Base-by-base conservation (phyloP, 805 yeast species). In the Saccharomyces jurei region DNA sequence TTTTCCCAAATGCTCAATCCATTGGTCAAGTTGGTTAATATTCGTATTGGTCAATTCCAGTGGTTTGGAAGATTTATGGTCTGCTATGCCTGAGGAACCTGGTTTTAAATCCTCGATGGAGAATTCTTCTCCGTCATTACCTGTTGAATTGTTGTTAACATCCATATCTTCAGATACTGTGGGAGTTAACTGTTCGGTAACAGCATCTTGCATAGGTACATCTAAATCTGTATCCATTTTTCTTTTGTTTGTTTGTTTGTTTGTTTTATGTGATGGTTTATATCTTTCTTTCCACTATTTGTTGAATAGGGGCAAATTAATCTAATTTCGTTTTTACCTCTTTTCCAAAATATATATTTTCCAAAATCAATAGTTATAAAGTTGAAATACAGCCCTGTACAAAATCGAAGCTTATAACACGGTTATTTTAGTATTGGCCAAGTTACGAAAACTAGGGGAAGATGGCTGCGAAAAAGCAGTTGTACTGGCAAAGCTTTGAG, bases 171-270 rank as follows among this genome's bases (percentile, higher is more conserved):
- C 70, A 51, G 68, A 64, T 56, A 71, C 58, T 55, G 70, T 61
- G 60, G 71, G 70, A 41, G 66, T 63, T 53, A 67, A 73, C 61
- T 73, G 77, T 41, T 59, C 60, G 36, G 56, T 61, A 57, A 78
- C 74, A 55, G 85, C 89, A 65, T 87, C 94, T 69, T 86, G 91
- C 94, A 87, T 87, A 60, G 87, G 90, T 56, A 86, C 86, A 69
- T 87, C 95, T 53, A 86, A 79, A 68, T 87, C 92, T 70, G 83
- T 75, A 61, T 86, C 90, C 91, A 86, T 86, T 27, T 58, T 36
- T 6, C 13, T 32, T n/a, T 31, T 32, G n/a, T n/a, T n/a, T n/a
- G n/a, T n/a, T 17, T 36, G 22, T 17, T 36, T 36, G 2, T 36
- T 36, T n/a, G 25, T 36, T 36, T 4, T 36, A 36, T 36, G 44